Evolutionary conservation across 805 yeast species (phyloP).

Genomic region (Suhomyces canberraensis): DNA sequence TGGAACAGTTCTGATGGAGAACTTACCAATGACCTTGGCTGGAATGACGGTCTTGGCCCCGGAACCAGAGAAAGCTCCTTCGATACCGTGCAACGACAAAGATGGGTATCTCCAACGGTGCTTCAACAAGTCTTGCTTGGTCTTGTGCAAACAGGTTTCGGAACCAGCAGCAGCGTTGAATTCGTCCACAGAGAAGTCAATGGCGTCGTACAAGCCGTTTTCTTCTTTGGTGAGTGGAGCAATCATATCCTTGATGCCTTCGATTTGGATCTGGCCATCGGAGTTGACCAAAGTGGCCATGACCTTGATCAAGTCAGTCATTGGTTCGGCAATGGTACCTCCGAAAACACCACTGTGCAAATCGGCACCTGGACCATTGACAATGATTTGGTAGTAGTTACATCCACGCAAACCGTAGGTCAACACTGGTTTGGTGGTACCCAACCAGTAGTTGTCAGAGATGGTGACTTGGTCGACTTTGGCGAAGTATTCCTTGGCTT

Average conservation of each 20-base stretch:
- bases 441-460: slow-evolving; percentile 97
- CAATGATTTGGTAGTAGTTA: slow-evolving; percentile 79
- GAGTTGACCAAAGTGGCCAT: slow-evolving; percentile 75
- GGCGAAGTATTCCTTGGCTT: slow-evolving; percentile 77
- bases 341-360: slow-evolving; percentile 97
- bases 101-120: slow-evolving; percentile 99
- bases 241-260: slow-evolving; percentile 91
- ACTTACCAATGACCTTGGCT: slow-evolving; percentile 89
- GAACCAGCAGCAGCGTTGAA: slow-evolving; percentile 89
- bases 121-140: slow-evolving; percentile 84
- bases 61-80: slow-evolving; percentile 91
- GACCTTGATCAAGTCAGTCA: slow-evolving; percentile 84
- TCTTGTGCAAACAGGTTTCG: slow-evolving; percentile 70
- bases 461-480: slow-evolving; percentile 93
- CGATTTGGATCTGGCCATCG: slow-evolving; percentile 78
- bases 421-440: slow-evolving; percentile 93
- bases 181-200: slow-evolving; percentile 81
- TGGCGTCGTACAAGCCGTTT: slow-evolving; percentile 71
- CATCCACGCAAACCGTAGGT: slow-evolving; percentile 98
- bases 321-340: slow-evolving; percentile 95
- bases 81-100: slow-evolving; percentile 91
- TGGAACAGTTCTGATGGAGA: slow-evolving; percentile 96
- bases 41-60: slow-evolving; percentile 99
- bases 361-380: slow-evolving; percentile 94
- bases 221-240: slow-evolving; percentile 88